Conservation (phyloP, 2,329 filamentous ascomycete species). For the Colletotrichum neosansevieriae region DNA sequence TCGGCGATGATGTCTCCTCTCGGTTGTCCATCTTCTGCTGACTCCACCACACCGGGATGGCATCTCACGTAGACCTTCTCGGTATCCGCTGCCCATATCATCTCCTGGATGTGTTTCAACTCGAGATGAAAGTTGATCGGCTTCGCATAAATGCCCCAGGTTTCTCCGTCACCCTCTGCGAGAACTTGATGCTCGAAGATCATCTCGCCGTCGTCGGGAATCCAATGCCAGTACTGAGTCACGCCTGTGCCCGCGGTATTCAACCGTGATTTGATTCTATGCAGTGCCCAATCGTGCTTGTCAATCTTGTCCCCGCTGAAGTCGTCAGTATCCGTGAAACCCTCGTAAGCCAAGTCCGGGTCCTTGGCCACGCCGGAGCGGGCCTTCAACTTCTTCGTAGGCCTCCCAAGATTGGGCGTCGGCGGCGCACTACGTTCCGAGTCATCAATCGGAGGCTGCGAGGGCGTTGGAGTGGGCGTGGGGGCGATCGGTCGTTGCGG, state of each 20-base stretch:
- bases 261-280: conserved; percentile 63
- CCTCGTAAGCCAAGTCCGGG: conserved; percentile 57
- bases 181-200: conserved; percentile 68
- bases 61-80: conserved; percentile 57
- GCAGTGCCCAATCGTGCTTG: conserved; percentile 63
- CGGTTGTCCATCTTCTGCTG: conserved; percentile 47
- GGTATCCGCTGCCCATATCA: conserved; percentile 58
- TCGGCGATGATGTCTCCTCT: conserved; percentile 62
- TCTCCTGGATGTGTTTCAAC: conserved; percentile 59
- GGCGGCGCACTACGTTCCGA: conserved; percentile 14
- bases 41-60: conserved; percentile 45
- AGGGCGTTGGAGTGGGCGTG: conserved; percentile 7
- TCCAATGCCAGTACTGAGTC: conserved; percentile 69
- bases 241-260: conserved; percentile 60
- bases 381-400: conserved; percentile 27
- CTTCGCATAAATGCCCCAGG: conserved; percentile 63
- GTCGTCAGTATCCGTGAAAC: conserved; percentile 66
- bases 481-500: conserved; percentile 24
- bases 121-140: conserved; percentile 64
- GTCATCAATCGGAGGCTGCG: conserved; percentile 3
- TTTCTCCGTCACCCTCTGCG: conserved; percentile 55
- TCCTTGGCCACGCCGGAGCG: conserved; percentile 35
- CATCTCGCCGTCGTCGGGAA: conserved; percentile 50
- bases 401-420: conserved; percentile 25
- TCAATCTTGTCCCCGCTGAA: conserved; percentile 59